Base-by-base conservation (phyloP, 768 basidiomycete species). In the Rhodocollybia butyracea region DNA sequence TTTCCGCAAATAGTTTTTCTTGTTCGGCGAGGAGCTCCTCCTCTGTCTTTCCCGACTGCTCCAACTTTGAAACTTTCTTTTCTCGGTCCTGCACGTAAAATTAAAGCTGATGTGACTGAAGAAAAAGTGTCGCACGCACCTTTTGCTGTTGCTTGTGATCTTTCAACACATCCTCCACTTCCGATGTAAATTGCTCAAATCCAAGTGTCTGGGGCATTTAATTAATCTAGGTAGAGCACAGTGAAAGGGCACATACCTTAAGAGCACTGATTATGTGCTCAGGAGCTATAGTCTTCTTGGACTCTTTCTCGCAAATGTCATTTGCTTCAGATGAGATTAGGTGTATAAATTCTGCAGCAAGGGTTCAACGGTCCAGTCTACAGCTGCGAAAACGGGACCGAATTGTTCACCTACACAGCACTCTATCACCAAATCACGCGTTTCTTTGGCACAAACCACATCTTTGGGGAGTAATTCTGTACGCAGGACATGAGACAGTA, bases 241-340 rank as follows among this genome's bases (percentile, higher is more conserved):
- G 55, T 62, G 34, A 51, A 54, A 27, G 10, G 1, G 39, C 30
- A 70, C 78, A 50, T 55, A 91, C 95, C 76, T 93, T 93, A 54
- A 99, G 76, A 5, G 97, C 97, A 22, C 81, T 76, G 29, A 98
- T 88, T 41, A 98, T 94, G 66, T 99, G 97, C 63, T 99, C 97
- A 1, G 97, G 97, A 4, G 94, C 90, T 63, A 99, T 98, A 1
- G 97, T 99, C 77, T 99, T 99, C 77, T 97, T 98, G 24, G 93
- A 92, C 66, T 96, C 94, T 68, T 93, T 88, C 67, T 98, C 97
- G 66, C 97, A 99, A 58, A 98, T 92, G 61, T 98, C 93, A 69
- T 98, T 98, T 51, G 97, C 93, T 68, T 98, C 94, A 8, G 94
- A 93, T 17, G 97, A 96, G 68, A 99, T 89, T 70, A 98, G 74